Evolutionary conservation across 768 basidiomycete species (phyloP), one percentile per base, ranked within the genome.

Genomic region (Podaxis rugospora): DNA sequence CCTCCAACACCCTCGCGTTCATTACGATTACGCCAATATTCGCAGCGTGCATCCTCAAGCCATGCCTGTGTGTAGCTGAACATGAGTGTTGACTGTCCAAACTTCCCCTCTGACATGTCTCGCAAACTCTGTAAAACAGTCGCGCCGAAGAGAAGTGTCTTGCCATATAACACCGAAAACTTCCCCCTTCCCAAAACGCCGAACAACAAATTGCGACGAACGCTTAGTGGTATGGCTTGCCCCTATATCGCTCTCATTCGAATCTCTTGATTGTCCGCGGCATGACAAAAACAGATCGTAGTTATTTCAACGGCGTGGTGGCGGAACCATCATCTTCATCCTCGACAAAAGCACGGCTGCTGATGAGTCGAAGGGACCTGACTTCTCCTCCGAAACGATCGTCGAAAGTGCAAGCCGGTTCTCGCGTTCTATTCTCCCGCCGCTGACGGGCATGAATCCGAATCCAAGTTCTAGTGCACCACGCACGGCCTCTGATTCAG

Each of bases 1-100:
- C 44, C 42, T 35, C 4, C 21, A 7, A 39, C 44, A 7, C 59
- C 53, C 16, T 40, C 53, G 11, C 49, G 50, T 28, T n/a, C 57
- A 27, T 39, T 61, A 25, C 59, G 59, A 27, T 39, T 61, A 25
- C 59, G 59, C 59, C 59, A 61, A 14, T 18, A 36, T 13, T 39
- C 59, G 18, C 52, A 55, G 9, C 59, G 59, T 4, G n/a, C 36
- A 14, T 46, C 51, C 16, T 47, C 52, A 37, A 32, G 47, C 25
- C 53, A 47, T 55, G 21, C 35, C 6, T 61, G 52, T 61, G 25
- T 9, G 59, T 55, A 35, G 52, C 23, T 27, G 4, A 27, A 18
- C 14, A 25, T 42, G 40, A 42, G n/a, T 42, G 40, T 42, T n/a
- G 52, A 13, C 37, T 37, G 11, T 54, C 10, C 36, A n/a, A 21